Evolutionary conservation across 805 yeast species (phyloP).

Genomic region (Cyberlindnera amylophila): DNA sequence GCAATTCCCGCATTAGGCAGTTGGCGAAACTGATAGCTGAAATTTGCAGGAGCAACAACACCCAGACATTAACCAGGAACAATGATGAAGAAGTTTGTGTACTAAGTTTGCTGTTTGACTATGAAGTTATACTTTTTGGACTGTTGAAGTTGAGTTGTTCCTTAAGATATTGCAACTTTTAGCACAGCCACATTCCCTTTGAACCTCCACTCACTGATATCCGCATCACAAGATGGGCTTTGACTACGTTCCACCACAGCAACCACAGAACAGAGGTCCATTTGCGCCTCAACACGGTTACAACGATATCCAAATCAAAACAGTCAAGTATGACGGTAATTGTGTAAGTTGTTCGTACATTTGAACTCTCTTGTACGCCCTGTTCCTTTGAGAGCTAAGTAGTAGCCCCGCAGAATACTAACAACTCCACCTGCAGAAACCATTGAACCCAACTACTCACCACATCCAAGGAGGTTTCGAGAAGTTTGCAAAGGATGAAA

Average conservation of each 20-base stretch:
- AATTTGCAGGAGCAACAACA: not conserved
- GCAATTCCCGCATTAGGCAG: not conserved
- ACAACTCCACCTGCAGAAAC: too few relatives aligned
- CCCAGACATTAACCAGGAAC: too few relatives aligned
- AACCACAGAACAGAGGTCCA: slow-evolving; percentile 23
- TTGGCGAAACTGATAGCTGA: not conserved
- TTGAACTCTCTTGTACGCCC: not conserved
- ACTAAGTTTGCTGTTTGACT: too few relatives aligned
- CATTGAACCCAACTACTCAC: slow-evolving; percentile 20
- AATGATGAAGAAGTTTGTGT: too few relatives aligned
- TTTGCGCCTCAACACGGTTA: slow-evolving; percentile 25
- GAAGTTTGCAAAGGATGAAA: slow-evolving; percentile 21
- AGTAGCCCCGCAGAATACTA: too few relatives aligned
- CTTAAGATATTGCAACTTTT: too few relatives aligned
- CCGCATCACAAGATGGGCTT: slow-evolving; percentile 1
- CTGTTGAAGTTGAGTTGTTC: too few relatives aligned
- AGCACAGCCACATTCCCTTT: too few relatives aligned
- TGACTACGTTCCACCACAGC: slow-evolving; percentile 20
- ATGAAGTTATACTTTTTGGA: too few relatives aligned
- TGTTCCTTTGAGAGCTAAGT: too few relatives aligned
- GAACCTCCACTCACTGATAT: not conserved
- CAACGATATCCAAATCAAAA: slow-evolving; percentile 11
- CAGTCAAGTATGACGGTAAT: slow-evolving; percentile 16
- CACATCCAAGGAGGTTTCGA: slow-evolving; percentile 14
- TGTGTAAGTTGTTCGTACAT: slow-evolving; percentile 7